Evolutionary conservation across 371 early-diverging fungal genomes (phyloP).

Genomic region (Parasitella parasitica): DNA sequence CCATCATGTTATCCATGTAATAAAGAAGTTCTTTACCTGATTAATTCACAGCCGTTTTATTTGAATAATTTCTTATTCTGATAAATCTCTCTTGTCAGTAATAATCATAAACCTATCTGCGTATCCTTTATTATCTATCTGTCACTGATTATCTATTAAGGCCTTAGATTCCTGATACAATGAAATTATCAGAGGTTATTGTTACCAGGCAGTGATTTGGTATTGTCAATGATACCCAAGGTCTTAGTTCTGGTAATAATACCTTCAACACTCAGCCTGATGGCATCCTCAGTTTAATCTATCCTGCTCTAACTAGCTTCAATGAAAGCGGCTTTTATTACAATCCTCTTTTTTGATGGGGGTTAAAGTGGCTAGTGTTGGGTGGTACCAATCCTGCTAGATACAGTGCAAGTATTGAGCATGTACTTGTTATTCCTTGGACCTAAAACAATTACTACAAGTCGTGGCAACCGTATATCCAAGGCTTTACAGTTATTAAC

Average conservation of each 20-base stretch:
- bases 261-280: constrained; percentile 15
- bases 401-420: constrained; percentile 18
- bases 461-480: constrained; percentile 23
- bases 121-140: too few species aligned
- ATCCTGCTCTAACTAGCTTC: constrained; percentile 18
- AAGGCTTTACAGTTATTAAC: constrained; percentile 21
- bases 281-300: constrained; percentile 36
- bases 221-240: constrained; percentile 14
- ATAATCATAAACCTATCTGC: too few species aligned
- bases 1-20: too few species aligned
- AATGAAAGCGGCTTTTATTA: constrained; percentile 13
- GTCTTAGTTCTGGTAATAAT: constrained; percentile 6
- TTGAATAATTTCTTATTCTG: too few species aligned
- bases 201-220: constrained; percentile 31
- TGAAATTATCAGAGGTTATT: constrained; percentile 36
- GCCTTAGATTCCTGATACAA: too few species aligned
- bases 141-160: too few species aligned
- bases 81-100: too few species aligned
- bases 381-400: constrained; percentile 21
- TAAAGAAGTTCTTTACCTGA: too few species aligned
- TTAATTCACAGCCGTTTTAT: too few species aligned
- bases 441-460: not conserved
- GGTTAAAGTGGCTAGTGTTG: not conserved
- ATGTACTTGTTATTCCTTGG: constrained; percentile 24
- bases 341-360: constrained; percentile 24